Base-by-base conservation (phyloP, 2,329 filamentous ascomycete genomes). In the Furcasterigmium sp. region DNA sequence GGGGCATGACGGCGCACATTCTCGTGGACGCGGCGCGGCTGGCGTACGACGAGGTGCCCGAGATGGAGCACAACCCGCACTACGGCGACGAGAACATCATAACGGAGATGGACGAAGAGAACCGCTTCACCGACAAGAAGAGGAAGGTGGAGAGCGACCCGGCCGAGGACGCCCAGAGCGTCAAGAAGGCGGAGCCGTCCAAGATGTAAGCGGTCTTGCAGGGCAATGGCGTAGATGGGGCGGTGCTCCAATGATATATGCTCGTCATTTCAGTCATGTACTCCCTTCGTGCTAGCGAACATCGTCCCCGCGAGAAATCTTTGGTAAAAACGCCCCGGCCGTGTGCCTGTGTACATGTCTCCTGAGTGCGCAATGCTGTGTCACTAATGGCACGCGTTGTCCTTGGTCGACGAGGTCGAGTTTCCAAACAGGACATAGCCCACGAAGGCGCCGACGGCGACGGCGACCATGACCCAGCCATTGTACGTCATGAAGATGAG, bases 401-500 rank as follows among this genome's bases (percentile, higher is more conserved):
- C 84, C 73, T 95, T 96, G 21, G 84, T 84, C 8, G 84, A 78
- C 42, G 81, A 76, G 1, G 82, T 81, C 42, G 74, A 72, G 44
- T 80, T 77, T 14, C 87, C 85, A 68, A 96, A 98, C 36, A 85
- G 56, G 47, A 95, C 61, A 60, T 95, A 96, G 35, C 93, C 93
- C 36, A 95, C 64, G 52, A 94, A 95, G 0, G 91, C 91, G 14
- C 93, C 93, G 9, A 94, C 70, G 1, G 86, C 86, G 14, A 97
- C 91, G 3, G 91, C 80, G 52, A 95, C 67, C 93, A 98, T 98
- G 53, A 98, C 83, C 84, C 87, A 95, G 44, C 93, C 93, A 58
- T 98, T 98, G 69, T 98, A 98, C n/a, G 93, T 98, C 93, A 98
- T 98, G 68, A 98, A 98, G 18, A 98, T 69, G 48, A 98, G 75